Percentiles rank a stretch among this genome's conserved stretches.
These are phyloP conservation scores for Cornus kousa DNA, from an alignment of 148 eudicot species.

Conservation along the genomic window DNA sequence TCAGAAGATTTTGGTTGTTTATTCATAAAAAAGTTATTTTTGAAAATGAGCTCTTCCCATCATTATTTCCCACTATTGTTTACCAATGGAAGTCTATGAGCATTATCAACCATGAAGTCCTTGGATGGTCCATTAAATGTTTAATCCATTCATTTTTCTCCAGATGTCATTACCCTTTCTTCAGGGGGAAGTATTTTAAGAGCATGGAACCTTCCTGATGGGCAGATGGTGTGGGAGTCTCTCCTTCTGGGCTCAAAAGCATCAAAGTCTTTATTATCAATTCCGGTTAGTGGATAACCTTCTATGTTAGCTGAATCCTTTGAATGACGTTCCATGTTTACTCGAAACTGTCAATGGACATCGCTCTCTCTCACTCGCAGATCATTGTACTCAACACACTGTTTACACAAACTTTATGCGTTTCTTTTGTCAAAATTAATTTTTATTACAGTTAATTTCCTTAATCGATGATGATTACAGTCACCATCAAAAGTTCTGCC, in stretches of 20 bases:
- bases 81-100: background rate
- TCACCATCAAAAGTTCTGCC: background rate
- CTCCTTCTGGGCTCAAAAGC: conserved; percentile 57
- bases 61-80: background rate
- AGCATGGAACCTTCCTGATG: conserved; percentile 99
- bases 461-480: background rate
- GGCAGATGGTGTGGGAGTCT: conserved; percentile 99
- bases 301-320: background rate
- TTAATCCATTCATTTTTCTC: background rate
- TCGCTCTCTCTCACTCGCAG: background rate
- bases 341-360: too few species aligned
- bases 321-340: background rate
- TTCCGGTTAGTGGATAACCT: conserved; percentile 56
- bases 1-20: background rate
- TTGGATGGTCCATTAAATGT: background rate
- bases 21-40: background rate
- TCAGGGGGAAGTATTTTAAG: conserved; percentile 79
- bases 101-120: background rate
- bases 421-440: background rate
- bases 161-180: conserved; percentile 88
- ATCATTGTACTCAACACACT: background rate
- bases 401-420: background rate
- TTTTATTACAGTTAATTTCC: background rate
- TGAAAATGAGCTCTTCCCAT: background rate
- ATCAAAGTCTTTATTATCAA: conserved; percentile 59